phyloP scores from a whole-genome alignment of 805 yeast genomes.

The Brettanomyces custersianus region DNA sequence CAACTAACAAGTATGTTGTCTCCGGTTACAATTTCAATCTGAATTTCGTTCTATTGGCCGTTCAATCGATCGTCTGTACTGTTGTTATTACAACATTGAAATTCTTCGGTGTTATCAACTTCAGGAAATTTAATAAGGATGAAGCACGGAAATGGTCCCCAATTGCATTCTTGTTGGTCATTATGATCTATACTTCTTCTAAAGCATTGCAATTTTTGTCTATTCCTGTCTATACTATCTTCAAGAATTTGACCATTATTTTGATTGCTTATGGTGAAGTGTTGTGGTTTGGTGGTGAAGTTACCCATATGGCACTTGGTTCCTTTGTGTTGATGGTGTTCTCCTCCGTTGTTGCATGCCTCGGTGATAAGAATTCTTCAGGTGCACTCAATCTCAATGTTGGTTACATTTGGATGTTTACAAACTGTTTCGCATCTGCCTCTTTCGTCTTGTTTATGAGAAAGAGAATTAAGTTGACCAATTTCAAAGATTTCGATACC shows the following conservation, averaged over 20 bases:
- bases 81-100: constrained; percentile 66
- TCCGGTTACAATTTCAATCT: constrained; percentile 62
- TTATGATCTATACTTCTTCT: constrained; percentile 93
- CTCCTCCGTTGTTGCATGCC: constrained; percentile 91
- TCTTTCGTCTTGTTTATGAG: constrained; percentile 91
- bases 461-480: constrained; percentile 94
- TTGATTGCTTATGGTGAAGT: constrained; percentile 98
- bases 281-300: constrained; percentile 90
- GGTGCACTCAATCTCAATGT: constrained; percentile 38
- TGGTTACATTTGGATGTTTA: constrained; percentile 96
- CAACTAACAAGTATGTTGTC: constrained; percentile 91
- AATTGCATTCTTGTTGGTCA: constrained; percentile 77
- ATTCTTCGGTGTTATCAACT: constrained; percentile 66
- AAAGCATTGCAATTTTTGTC: constrained; percentile 87
- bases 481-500: constrained; percentile 94
- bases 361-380: constrained; percentile 49
- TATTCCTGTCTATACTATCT: constrained; percentile 95
- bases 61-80: constrained; percentile 82
- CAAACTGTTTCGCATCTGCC: constrained; percentile 92
- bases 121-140: constrained; percentile 72
- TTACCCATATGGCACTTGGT: constrained; percentile 80
- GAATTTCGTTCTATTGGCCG: constrained; percentile 83
- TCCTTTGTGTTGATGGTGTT: constrained; percentile 89
- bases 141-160: constrained; percentile 97
- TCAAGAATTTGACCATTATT: constrained; percentile 94